phyloP scores from a whole-genome alignment of 139 green algal genomes.

The Chlamydomonas urium region DNA sequence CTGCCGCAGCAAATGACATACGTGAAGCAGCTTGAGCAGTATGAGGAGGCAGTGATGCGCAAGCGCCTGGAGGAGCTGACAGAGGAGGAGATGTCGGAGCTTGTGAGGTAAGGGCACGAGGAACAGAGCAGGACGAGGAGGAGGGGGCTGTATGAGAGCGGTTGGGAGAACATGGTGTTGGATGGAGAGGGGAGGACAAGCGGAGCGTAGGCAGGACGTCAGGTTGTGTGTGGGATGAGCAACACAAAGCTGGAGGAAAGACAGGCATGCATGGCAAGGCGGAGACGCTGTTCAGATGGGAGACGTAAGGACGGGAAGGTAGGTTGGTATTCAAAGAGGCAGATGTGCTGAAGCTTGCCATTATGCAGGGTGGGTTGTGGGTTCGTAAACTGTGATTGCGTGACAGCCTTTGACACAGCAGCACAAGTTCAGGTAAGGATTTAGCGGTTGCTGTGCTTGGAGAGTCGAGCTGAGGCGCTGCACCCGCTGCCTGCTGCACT shows the following conservation, averaged over 20 bases:
- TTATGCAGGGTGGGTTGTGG: too few relatives aligned
- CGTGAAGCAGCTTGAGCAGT: slow-evolving; percentile 94
- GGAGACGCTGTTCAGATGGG: too few relatives aligned
- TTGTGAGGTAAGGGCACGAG: neutral
- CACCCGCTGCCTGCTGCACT: neutral
- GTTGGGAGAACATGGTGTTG: neutral
- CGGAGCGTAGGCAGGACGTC: neutral
- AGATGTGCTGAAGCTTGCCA: too few relatives aligned
- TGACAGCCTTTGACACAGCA: too few relatives aligned
- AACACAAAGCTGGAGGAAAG: neutral
- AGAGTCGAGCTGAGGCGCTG: neutral
- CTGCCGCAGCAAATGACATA: slow-evolving; percentile 99
- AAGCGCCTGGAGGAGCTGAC: slow-evolving; percentile 96
- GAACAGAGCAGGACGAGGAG: neutral
- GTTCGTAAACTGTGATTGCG: too few relatives aligned
- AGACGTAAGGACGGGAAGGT: neutral
- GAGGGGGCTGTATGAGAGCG: neutral
- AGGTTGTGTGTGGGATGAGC: neutral
- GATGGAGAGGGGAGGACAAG: neutral
- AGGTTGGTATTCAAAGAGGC: too few relatives aligned
- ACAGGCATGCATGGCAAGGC: neutral
- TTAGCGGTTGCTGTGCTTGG: too few relatives aligned
- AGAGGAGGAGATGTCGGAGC: slow-evolving; percentile 32
- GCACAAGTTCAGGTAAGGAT: too few relatives aligned
- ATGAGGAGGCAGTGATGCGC: slow-evolving; percentile 96